Evolutionary conservation across 208 protist species (phyloP), one percentile per base, ranked within the genome.

Genomic region (Leishmania major): DNA sequence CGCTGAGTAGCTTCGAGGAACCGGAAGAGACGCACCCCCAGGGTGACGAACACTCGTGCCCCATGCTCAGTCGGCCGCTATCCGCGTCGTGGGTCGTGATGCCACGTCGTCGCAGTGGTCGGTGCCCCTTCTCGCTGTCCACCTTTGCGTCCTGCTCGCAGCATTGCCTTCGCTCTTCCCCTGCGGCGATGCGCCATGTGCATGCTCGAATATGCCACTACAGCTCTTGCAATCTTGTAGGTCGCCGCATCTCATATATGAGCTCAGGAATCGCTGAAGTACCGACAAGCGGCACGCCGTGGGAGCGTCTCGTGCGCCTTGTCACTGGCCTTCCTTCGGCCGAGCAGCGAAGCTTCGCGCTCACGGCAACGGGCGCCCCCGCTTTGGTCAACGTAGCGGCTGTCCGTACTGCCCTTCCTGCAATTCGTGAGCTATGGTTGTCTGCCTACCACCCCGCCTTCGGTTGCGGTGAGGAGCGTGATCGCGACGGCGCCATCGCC

Each of bases 361-460:
- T 45, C 31, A 59, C 1, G 51, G 25, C 47, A 45, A 17, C n/a
- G 53, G 73, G 40, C 3, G 51, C 51, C 73, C 22, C 73, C 51
- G 19, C 73, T 45, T 59, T 51, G 51, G 57, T 40, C 19, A n/a
- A 31, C 25, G 55, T 8, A 28, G 40, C 19, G 4, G 57, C 53
- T 45, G 10, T 66, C 57, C 6, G 35, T 47, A 53, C 57, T 51
- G 75, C 57, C 7, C 75, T 60, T 66, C 49, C 75, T 49, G 25
- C 13, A 47, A 59, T 78, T 59, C 75, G 57, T 37, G 25, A 66
- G 64, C 60, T 80, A 35, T 80, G 77, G 60, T 25, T 25, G 31
- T 51, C 43, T 51, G 31, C 77, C 60, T 80, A 80, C 31, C 77
- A 80, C 64, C 60, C 77, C 47, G 49, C 35, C 37, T 80, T 80